Percentiles rank a stretch among this genome's conserved stretches.
Conservation (phyloP, 306 rosid genomes). For the Rosa multiflora region DNA sequence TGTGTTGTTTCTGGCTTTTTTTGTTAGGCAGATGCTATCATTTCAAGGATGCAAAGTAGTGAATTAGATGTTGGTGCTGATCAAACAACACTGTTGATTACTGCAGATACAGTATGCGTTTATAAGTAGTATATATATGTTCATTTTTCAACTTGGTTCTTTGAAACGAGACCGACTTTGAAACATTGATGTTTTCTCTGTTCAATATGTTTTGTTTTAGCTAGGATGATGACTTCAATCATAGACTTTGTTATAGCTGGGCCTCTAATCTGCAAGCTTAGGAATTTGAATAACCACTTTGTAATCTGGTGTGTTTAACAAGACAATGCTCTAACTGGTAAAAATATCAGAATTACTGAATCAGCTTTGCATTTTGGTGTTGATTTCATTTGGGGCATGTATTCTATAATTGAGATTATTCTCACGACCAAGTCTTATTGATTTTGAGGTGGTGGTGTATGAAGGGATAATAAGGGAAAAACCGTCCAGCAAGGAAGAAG, state of each 20-base stretch:
- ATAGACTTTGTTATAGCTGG: no score
- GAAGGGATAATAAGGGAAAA: constrained; percentile 79
- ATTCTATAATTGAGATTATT: constrained; percentile 16
- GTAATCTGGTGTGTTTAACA: no score
- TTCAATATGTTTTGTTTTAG: neutral
- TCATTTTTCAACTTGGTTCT: neutral
- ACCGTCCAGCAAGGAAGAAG: constrained; percentile 81
- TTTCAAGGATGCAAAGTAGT: constrained; percentile 46
- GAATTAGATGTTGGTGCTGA: constrained; percentile 45
- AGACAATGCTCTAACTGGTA: neutral
- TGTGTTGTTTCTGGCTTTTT: constrained; percentile 26
- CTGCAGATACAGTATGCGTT: constrained; percentile 82
- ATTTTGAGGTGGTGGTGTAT: constrained; percentile 81
- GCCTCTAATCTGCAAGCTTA: no score
- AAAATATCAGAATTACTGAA: neutral
- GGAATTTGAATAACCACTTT: no score
- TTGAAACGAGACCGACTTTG: no score
- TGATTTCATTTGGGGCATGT: constrained; percentile 11
- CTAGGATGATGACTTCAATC: no score
- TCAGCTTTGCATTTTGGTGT: constrained; percentile 14
- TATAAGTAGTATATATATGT: constrained; percentile 3
- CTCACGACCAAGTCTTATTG: constrained; percentile 31
- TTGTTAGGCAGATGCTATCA: constrained; percentile 86
- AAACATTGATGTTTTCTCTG: neutral
- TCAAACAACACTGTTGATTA: constrained; percentile 56